Percentiles rank a stretch among this genome's conserved stretches.
phyloP scores from a whole-genome alignment of 2,329 filamentous ascomycete genomes.

The Colletotrichum chrysophilum region DNA sequence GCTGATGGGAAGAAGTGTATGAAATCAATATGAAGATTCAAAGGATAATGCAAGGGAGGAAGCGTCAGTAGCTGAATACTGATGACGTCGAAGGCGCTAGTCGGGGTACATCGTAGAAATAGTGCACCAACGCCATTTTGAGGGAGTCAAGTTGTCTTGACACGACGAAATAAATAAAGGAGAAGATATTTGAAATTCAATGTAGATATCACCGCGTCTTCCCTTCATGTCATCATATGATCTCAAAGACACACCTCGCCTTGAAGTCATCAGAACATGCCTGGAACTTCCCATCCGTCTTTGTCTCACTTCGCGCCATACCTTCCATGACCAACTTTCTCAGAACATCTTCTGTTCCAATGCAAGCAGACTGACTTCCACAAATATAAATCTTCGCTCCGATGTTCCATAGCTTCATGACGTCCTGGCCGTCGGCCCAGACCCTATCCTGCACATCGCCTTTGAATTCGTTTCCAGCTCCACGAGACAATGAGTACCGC shows the following conservation, averaged over 20 bases:
- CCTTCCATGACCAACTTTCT: neutral
- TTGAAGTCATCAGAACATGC: neutral
- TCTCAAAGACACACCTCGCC: neutral
- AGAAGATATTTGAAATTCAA: neutral
- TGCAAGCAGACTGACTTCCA: neutral
- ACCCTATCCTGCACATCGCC: neutral
- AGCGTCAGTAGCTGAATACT: neutral
- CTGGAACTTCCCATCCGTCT: neutral
- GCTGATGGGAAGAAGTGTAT: neutral
- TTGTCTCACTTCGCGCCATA: too few species aligned
- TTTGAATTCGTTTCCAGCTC: neutral
- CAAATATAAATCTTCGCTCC: neutral
- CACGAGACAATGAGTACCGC: neutral
- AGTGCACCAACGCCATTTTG: neutral
- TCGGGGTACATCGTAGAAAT: neutral
- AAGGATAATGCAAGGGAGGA: neutral
- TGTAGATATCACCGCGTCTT: neutral
- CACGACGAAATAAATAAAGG: neutral
- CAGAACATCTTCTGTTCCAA: neutral
- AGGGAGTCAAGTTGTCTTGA: neutral
- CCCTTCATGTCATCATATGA: neutral
- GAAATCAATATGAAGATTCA: neutral
- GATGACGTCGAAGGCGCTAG: neutral
- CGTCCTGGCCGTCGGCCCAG: neutral
- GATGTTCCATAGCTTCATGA: neutral